Evolutionary conservation across 257 asterid species (phyloP), one percentile per base, ranked within the genome.

Genomic region (Agastache rugosa): DNA sequence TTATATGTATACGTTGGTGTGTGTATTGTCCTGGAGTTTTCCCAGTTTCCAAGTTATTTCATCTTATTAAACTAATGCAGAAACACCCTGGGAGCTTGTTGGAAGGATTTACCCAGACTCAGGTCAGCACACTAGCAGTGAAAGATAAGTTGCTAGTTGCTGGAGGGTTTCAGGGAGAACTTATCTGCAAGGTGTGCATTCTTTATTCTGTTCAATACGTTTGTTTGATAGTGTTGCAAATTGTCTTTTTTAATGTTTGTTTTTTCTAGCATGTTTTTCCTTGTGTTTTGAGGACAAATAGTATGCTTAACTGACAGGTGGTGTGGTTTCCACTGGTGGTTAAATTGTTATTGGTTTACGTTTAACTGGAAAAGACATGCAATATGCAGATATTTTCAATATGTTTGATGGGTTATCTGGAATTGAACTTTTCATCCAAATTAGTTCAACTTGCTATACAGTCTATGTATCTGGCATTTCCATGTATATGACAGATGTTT

Each of bases 141-240:
- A 91, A 85, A 82, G 96, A 91, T 79, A 93, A 90, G 41, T 84
- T 91, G 79, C 84, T 93, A 63, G 96, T 93, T 75, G 98, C 97
- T 23, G 98, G 98, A 78, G 98, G 98, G 20, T 93, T 91, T 87
- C 98, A 90, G 76, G 98, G 98, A 73, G 97, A 93, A 79, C 86
- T 93, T 45, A 88, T 93, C 59, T 93, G 98, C 97, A 90, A 90
- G 95, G 96, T 90, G 10, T 45, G 42, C 54, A 12, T 64, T 59
- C 27, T 55, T 69, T 60, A 34, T 71, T 51, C 66, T 58, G 69
- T 37, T 47, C 34, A 58, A 23, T 27, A 58, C 71, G 47, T 39
- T 8, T 14, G 16, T 64, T 11, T 39, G 34, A 67, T 19, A 20
- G 63, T 5, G 25, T 73, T 69, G 47, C 16, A 31, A 31, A 31